Conservation (phyloP, 768 basidiomycete genomes). For the Paxillus ammoniavirescens region DNA sequence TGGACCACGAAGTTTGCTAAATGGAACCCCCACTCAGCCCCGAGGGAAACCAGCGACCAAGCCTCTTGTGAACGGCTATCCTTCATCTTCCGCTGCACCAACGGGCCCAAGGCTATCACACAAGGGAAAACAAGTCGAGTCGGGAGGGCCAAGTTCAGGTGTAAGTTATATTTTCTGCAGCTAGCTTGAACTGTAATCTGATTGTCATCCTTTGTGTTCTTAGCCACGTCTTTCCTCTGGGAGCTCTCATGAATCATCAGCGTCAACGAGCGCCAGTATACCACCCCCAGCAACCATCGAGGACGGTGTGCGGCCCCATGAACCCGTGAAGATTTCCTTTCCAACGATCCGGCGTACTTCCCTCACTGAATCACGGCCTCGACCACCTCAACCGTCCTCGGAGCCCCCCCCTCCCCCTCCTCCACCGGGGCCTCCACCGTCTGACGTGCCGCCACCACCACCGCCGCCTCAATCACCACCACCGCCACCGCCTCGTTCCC, state of each 20-base stretch:
- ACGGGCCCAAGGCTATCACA: constrained; percentile 33
- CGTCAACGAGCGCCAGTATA: constrained; percentile 16
- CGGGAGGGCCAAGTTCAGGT: constrained; percentile 33
- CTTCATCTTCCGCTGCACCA: constrained; percentile 27
- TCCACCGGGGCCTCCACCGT: constrained; percentile 29
- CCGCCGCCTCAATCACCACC: constrained; percentile 27
- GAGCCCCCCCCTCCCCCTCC: constrained; percentile 38
- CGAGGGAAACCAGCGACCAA: constrained; percentile 34
- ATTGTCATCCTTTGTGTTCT: constrained; percentile 6
- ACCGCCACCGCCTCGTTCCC: constrained; percentile 32
- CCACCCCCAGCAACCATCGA: constrained; percentile 20
- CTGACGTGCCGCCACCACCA: constrained; percentile 25
- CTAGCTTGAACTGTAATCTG: neutral
- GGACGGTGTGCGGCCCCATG: constrained; percentile 31
- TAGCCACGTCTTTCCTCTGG: constrained; percentile 14
- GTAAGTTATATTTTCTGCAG: constrained; percentile 22
- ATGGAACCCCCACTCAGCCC: constrained; percentile 31
- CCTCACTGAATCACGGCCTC: constrained; percentile 24
- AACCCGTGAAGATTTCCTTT: constrained; percentile 32
- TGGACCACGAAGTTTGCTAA: constrained; percentile 60
- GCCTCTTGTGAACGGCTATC: constrained; percentile 43
- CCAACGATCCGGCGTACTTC: constrained; percentile 30
- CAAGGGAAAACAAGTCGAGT: constrained; percentile 45
- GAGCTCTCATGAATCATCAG: constrained; percentile 13
- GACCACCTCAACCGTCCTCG: constrained; percentile 37